A percentile compares a stretch with the other conserved stretches of the same genome.
These are phyloP conservation scores for Macrolepiota dolichaula DNA, from an alignment of 768 basidiomycete genomes.

Conservation along the genomic window DNA sequence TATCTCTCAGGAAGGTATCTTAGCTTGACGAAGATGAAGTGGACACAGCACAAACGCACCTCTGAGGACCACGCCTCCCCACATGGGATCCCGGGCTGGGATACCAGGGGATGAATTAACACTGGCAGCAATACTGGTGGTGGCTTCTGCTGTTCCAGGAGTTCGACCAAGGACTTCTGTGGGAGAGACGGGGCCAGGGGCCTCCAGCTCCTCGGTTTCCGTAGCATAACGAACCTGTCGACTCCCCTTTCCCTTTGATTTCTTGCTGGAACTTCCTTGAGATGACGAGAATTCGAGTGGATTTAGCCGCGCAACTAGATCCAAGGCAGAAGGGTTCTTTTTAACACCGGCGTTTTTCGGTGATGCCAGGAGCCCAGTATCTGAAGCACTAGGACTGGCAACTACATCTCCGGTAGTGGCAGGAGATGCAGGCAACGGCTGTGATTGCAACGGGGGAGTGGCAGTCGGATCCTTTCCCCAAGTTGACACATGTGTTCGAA, in stretches of 20 bases:
- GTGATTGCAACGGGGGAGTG: slow-evolving; percentile 20
- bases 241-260: slow-evolving; percentile 21
- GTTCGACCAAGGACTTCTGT: slow-evolving; percentile 63
- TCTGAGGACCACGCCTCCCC: slow-evolving; percentile 66
- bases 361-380: slow-evolving; percentile 13
- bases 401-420: neutral
- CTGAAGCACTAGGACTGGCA: slow-evolving; percentile 15
- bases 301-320: neutral
- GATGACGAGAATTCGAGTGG: neutral
- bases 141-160: slow-evolving; percentile 50
- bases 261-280: neutral
- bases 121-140: slow-evolving; percentile 66
- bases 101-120: slow-evolving; percentile 18
- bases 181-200: slow-evolving; percentile 46
- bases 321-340: slow-evolving; percentile 8
- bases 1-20: slow-evolving; percentile 49
- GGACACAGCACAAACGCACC: slow-evolving; percentile 41
- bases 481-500: neutral
- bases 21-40: slow-evolving; percentile 2
- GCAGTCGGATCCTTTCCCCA: slow-evolving; percentile 21
- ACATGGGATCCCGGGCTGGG: slow-evolving; percentile 23
- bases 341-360: neutral
- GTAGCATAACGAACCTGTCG: slow-evolving; percentile 39
- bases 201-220: slow-evolving; percentile 1
- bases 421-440: neutral